These are phyloP conservation scores for Persicaria maculosa DNA, from an alignment of 148 eudicot species.

Conservation along the genomic window DNA sequence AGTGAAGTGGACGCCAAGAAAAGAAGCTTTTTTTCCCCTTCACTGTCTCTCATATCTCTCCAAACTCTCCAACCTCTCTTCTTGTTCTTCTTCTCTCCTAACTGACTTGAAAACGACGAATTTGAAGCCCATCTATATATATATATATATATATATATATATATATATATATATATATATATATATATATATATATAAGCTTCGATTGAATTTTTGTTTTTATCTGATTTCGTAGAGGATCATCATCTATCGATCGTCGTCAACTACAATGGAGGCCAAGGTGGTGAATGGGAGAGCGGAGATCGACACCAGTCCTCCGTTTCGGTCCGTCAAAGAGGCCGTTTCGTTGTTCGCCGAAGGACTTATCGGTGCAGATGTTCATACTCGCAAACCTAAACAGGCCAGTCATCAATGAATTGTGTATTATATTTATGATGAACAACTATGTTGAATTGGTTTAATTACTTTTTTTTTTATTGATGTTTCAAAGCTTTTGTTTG, in stretches of 20 bases:
- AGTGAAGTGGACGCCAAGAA: constrained; percentile 14
- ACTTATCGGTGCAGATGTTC: not conserved
- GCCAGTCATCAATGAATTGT: not conserved
- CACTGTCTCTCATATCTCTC: not conserved
- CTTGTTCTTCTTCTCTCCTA: constrained; percentile 3
- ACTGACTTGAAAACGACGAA: not conserved
- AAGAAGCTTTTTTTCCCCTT: constrained; percentile 13
- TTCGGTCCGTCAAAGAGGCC: constrained; percentile 11
- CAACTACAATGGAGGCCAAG: not conserved
- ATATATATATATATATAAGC: too few relatives aligned
- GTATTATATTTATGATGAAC: too few relatives aligned
- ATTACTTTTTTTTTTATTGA: too few relatives aligned
- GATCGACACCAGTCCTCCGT: constrained; percentile 15
- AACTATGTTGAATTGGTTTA: too few relatives aligned
- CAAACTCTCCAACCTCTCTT: constrained; percentile 12
- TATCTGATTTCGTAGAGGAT: not conserved
- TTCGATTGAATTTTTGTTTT: too few relatives aligned
- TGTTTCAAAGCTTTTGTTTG: too few relatives aligned
- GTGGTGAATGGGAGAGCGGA: constrained; percentile 4
- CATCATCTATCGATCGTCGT: not conserved
- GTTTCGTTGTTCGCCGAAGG: constrained; percentile 9
- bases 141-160: too few relatives aligned
- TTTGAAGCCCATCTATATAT: too few relatives aligned
- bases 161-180: too few relatives aligned
- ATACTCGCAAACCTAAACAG: constrained; percentile 1